A percentile compares a stretch with the other conserved stretches of the same genome.
These are phyloP conservation scores for Diospyros lotus DNA, from an alignment of 148 eudicot genomes.

Conservation along the genomic window DNA sequence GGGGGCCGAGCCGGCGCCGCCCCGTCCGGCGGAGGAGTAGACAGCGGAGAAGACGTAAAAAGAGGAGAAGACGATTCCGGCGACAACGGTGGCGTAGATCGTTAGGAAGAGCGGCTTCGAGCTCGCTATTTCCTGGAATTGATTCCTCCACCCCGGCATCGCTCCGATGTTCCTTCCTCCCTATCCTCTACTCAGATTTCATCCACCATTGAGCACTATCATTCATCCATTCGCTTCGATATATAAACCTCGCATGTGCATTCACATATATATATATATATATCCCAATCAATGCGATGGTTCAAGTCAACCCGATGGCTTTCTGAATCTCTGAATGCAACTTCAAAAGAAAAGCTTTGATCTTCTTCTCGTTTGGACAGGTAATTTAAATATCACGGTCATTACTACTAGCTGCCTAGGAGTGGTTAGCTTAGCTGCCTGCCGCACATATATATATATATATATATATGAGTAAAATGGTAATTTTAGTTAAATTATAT, in stretches of 20 bases:
- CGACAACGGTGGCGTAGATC: conserved; percentile 59
- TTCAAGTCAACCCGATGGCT: too few relatives aligned
- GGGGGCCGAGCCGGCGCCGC: background rate
- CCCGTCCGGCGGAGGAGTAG: conserved; percentile 31
- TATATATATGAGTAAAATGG: too few relatives aligned
- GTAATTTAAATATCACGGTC: too few relatives aligned
- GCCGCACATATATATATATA: too few relatives aligned
- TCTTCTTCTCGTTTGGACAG: too few relatives aligned
- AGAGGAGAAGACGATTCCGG: conserved; percentile 62
- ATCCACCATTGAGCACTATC: background rate
- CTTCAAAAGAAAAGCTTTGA: too few relatives aligned
- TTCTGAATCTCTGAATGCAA: too few relatives aligned
- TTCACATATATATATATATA: too few relatives aligned
- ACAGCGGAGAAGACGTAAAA: conserved; percentile 76
- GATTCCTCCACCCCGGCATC: conserved; percentile 50
- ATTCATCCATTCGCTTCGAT: background rate
- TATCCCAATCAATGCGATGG: too few relatives aligned
- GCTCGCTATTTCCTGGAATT: conserved; percentile 43
- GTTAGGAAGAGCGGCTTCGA: conserved; percentile 79
- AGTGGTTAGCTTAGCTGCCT: too few relatives aligned
- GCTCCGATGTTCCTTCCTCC: background rate
- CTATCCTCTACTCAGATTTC: background rate
- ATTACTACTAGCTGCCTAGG: too few relatives aligned
- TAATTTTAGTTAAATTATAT: too few relatives aligned
- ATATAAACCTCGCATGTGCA: background rate